A percentile compares a stretch with the other conserved stretches of the same genome.
Conservation (phyloP, 352 stramenopile genomes). For the Phytophthora capsici region DNA sequence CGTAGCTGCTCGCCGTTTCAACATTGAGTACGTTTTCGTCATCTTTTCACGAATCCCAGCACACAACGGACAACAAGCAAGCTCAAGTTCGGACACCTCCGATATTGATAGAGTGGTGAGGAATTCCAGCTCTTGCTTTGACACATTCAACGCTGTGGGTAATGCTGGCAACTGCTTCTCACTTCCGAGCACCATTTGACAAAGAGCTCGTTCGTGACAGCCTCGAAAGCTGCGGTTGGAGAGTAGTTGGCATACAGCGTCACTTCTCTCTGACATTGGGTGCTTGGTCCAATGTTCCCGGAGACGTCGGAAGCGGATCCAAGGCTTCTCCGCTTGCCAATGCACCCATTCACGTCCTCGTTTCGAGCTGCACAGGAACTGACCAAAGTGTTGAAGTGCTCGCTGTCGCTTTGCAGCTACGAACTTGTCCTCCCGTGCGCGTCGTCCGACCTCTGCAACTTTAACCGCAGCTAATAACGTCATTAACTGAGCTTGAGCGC, state of each 20-base stretch:
- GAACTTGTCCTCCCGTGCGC: constrained; percentile 32
- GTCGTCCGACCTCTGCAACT: constrained; percentile 12
- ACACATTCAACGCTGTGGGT: constrained; percentile 16
- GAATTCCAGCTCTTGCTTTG: constrained; percentile 10
- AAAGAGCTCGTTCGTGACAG: constrained; percentile 18
- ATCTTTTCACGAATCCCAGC: constrained; percentile 2
- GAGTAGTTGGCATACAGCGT: constrained; percentile 7
- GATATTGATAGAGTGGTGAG: background rate
- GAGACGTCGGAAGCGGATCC: constrained; percentile 32
- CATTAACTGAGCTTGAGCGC: constrained; percentile 17
- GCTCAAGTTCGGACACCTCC: background rate
- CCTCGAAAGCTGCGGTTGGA: constrained; percentile 19
- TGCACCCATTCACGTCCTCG: constrained; percentile 25
- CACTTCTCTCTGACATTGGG: constrained; percentile 5
- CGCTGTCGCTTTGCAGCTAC: constrained; percentile 13
- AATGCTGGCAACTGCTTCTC: constrained; percentile 7
- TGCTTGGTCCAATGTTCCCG: constrained; percentile 21
- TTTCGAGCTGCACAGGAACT: constrained; percentile 25
- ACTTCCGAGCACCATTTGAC: constrained; percentile 31
- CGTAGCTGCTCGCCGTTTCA: constrained; percentile 7
- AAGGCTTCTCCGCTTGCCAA: constrained; percentile 37
- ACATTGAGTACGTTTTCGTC: background rate
- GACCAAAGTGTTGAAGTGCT: constrained; percentile 10
- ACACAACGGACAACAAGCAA: constrained; percentile 20
- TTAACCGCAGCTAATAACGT: constrained; percentile 6